Conservation (phyloP, 768 basidiomycete species). For the Tricholoma matsutake region DNA sequence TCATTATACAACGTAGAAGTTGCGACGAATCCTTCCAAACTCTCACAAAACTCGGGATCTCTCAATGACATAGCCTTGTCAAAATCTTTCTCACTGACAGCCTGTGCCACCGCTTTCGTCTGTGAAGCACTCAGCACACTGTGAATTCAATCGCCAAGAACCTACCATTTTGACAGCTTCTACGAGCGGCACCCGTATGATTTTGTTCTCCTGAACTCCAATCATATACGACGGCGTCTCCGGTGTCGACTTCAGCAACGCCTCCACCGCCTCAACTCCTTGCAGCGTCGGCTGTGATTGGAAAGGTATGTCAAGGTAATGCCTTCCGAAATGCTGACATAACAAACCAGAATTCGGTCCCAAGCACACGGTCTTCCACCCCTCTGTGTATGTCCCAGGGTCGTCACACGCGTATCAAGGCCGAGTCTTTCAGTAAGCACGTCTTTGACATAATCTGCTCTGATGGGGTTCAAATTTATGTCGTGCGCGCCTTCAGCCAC, state of each 20-base stretch:
- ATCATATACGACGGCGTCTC: slow-evolving; percentile 97
- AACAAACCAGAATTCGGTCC: slow-evolving; percentile 83
- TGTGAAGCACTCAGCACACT: slow-evolving; percentile 25
- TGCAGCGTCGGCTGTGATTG: slow-evolving; percentile 86
- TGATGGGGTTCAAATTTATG: slow-evolving; percentile 84
- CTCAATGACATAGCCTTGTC: slow-evolving; percentile 82
- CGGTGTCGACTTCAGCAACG: slow-evolving; percentile 80
- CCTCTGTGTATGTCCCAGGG: slow-evolving; percentile 94
- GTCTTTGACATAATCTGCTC: slow-evolving; percentile 85
- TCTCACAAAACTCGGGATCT: slow-evolving; percentile 89
- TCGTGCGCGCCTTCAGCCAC: slow-evolving; percentile 97
- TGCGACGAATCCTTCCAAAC: slow-evolving; percentile 78
- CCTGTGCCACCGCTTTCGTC: slow-evolving; percentile 84
- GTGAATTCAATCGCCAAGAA: slow-evolving; percentile 1
- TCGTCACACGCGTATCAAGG: slow-evolving; percentile 94
- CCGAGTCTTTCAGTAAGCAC: slow-evolving; percentile 84
- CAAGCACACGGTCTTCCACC: slow-evolving; percentile 92
- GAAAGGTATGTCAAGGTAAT: not conserved
- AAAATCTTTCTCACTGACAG: slow-evolving; percentile 83
- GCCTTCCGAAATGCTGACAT: not conserved
- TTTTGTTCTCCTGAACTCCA: slow-evolving; percentile 92
- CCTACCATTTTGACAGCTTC: slow-evolving; percentile 87
- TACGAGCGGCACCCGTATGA: slow-evolving; percentile 85
- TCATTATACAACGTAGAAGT: slow-evolving; percentile 62
- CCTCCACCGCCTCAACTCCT: slow-evolving; percentile 90